Conservation (phyloP, 306 rosid species). For the Cucumis cinereus region DNA sequence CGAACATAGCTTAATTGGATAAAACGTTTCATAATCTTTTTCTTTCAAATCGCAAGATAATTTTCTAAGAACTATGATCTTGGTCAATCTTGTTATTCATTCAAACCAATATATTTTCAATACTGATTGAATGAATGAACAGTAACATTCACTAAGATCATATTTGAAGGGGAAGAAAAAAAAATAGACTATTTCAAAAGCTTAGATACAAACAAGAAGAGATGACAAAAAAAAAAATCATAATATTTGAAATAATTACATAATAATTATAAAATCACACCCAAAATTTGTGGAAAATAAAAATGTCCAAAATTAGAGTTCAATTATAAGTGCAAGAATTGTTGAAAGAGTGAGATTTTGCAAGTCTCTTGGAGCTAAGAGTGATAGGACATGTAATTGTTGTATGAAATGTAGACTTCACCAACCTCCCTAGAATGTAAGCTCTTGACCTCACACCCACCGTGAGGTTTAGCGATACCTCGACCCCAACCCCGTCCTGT, state of each 20-base stretch:
- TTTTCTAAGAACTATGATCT: too few species aligned
- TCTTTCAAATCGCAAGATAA: too few species aligned
- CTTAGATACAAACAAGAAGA: not conserved
- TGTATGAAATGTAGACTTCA: slow-evolving; percentile 58
- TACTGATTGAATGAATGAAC: not conserved
- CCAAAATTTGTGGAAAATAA: not conserved
- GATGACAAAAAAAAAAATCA: not conserved
- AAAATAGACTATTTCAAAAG: not conserved
- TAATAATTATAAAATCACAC: not conserved
- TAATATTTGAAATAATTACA: not conserved
- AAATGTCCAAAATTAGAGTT: not conserved
- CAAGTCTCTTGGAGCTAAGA: slow-evolving; percentile 47
- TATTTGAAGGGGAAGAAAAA: not conserved
- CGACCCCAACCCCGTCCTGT: slow-evolving; percentile 10
- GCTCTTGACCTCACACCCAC: slow-evolving; percentile 75
- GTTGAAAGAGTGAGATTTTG: slow-evolving; percentile 40
- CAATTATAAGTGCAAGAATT: slow-evolving; percentile 47
- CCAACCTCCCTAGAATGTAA: slow-evolving; percentile 59
- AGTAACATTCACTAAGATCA: not conserved
- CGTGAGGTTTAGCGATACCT: slow-evolving; percentile 58
- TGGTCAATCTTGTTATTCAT: too few species aligned
- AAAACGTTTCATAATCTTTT: too few species aligned
- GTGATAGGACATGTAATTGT: slow-evolving; percentile 55
- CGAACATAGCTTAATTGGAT: too few species aligned
- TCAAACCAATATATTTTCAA: too few species aligned